Evolutionary conservation across 202 grass and related monocot genomes (phyloP).

Genomic region (Setaria viridis): DNA sequence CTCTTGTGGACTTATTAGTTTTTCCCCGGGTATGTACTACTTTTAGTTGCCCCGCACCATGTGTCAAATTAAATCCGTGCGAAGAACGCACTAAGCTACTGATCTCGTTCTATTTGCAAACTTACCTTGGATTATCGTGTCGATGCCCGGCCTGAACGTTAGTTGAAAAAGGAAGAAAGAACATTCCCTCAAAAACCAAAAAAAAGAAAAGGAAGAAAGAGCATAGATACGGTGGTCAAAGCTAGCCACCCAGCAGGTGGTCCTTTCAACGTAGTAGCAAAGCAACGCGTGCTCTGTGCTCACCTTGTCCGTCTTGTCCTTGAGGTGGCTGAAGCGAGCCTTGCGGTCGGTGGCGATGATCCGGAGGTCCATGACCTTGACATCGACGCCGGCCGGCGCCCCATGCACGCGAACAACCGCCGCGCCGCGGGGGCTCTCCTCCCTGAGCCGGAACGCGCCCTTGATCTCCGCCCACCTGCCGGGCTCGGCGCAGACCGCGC

Average conservation of each 20-base stretch:
- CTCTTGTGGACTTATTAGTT: neutral
- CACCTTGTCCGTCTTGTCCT: constrained; percentile 56
- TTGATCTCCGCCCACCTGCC: constrained; percentile 53
- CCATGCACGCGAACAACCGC: constrained; percentile 47
- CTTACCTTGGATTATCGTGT: neutral
- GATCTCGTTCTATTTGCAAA: neutral
- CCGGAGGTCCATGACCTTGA: constrained; percentile 55
- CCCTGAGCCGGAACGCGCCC: constrained; percentile 52
- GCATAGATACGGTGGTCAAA: neutral
- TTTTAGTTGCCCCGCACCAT: neutral
- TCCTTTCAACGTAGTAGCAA: neutral
- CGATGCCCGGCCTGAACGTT: neutral
- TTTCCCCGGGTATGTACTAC: too few species aligned
- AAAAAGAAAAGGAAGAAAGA: neutral
- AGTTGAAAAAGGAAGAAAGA: neutral
- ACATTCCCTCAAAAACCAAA: too few species aligned
- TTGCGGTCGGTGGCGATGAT: constrained; percentile 35
- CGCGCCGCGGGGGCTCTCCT: constrained; percentile 11
- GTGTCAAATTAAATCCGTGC: neutral
- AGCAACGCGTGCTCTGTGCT: neutral
- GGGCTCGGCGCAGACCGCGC: constrained; percentile 19
- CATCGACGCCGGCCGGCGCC: constrained; percentile 40
- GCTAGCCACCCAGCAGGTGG: neutral
- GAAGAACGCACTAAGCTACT: neutral
- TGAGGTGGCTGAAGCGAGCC: constrained; percentile 48